Conservation (phyloP, 345 rosid genomes). For the Sisymbrium altissimum region DNA sequence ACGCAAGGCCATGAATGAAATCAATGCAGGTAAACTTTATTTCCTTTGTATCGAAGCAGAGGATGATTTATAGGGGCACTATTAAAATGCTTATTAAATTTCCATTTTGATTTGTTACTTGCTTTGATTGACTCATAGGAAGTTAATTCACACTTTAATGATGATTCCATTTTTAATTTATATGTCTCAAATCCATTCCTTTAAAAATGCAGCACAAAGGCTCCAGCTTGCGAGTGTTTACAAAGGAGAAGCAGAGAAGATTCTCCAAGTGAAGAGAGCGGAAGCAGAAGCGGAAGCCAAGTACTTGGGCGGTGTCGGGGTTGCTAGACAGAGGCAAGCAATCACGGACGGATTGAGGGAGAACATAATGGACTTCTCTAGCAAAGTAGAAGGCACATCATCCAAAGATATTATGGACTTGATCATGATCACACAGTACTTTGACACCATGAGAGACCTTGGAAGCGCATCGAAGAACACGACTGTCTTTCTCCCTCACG, state of each 20-base stretch:
- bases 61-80: not conserved
- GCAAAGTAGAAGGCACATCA: constrained; percentile 84
- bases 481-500: constrained; percentile 91
- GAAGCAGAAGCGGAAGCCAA: constrained; percentile 98
- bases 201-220: constrained; percentile 95
- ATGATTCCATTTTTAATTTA: not conserved
- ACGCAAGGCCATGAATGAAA: constrained; percentile 97
- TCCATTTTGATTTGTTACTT: not conserved
- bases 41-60: not conserved
- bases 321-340: constrained; percentile 98
- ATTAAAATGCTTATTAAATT: not conserved
- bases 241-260: constrained; percentile 98
- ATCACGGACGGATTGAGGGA: constrained; percentile 93
- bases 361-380: constrained; percentile 91
- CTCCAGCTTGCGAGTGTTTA: constrained; percentile 98
- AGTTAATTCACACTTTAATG: not conserved
- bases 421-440: constrained; percentile 95
- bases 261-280: constrained; percentile 80
- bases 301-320: constrained; percentile 94
- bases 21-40: constrained; percentile 74
- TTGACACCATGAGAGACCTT: constrained; percentile 89
- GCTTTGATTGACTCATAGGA: not conserved
- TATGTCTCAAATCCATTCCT: constrained; percentile 2
- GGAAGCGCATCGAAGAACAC: constrained; percentile 93
- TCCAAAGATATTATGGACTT: constrained; percentile 98